Percentiles rank a stretch among this genome's conserved stretches.
Evolutionary conservation across 2,329 filamentous ascomycete species (phyloP).

Genomic region (Diaporthe longicolla): DNA sequence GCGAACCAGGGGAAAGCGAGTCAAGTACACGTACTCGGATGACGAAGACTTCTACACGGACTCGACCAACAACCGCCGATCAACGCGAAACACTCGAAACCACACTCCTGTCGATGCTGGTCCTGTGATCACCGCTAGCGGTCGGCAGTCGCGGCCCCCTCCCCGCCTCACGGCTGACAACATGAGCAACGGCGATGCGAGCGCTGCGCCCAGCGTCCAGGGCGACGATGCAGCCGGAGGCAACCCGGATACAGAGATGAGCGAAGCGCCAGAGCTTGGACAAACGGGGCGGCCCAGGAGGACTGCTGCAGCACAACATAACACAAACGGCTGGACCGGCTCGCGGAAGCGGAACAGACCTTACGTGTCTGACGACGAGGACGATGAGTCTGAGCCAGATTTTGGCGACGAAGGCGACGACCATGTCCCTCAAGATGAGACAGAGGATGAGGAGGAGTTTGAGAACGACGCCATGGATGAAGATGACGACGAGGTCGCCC

Average conservation of each 20-base stretch:
- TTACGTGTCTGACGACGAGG: conserved; percentile 74
- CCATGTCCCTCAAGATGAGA: conserved; percentile 72
- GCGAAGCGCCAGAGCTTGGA: conserved; percentile 55
- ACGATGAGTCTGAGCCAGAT: conserved; percentile 81
- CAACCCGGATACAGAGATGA: conserved; percentile 48
- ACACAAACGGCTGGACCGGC: conserved; percentile 63
- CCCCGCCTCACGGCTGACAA: conserved; percentile 75
- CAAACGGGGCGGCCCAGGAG: conserved; percentile 65
- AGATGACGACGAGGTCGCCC: conserved; percentile 63
- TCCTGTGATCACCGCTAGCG: conserved; percentile 82
- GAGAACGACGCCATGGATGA: conserved; percentile 70
- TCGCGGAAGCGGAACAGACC: conserved; percentile 59
- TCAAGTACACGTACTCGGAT: conserved; percentile 96
- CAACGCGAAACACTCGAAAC: conserved; percentile 80
- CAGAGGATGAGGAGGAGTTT: conserved; percentile 70
- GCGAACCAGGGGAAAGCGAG: conserved; percentile 93
- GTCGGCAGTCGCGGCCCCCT: conserved; percentile 83
- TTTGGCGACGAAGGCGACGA: conserved; percentile 83
- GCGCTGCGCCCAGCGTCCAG: conserved; percentile 61
- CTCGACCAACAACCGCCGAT: conserved; percentile 73
- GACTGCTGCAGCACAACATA: conserved; percentile 64
- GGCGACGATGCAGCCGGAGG: conserved; percentile 57
- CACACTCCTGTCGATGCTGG: conserved; percentile 80
- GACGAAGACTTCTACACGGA: conserved; percentile 80
- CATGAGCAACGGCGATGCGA: conserved; percentile 62